These are phyloP conservation scores for Fusarium secorum DNA, from an alignment of 2,329 filamentous ascomycete species.

Conservation along the genomic window DNA sequence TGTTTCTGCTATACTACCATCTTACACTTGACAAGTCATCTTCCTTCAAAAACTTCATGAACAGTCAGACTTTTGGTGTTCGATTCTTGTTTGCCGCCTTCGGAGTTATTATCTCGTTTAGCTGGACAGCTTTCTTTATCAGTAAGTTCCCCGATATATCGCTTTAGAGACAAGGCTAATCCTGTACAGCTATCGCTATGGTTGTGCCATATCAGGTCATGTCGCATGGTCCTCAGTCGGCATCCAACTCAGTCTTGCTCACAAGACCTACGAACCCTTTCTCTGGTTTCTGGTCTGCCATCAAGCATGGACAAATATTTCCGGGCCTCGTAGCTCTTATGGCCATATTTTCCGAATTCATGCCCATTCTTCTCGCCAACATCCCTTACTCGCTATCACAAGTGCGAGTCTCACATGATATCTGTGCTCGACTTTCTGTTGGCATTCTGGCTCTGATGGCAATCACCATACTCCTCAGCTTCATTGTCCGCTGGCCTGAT, in stretches of 20 bases:
- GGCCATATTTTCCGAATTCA: conserved; percentile 57
- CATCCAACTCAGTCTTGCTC: conserved; percentile 51
- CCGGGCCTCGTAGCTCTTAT: conserved; percentile 52
- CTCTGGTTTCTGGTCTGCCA: conserved; percentile 49
- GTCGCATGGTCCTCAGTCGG: conserved; percentile 43
- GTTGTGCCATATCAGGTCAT: conserved; percentile 56
- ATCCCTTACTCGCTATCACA: conserved; percentile 56
- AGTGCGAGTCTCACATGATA: conserved; percentile 48
- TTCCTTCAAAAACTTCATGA: conserved; percentile 51
- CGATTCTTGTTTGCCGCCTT: conserved; percentile 54
- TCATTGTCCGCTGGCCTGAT: conserved; percentile 53
- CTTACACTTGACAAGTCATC: conserved; percentile 42
- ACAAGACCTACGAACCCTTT: conserved; percentile 56
- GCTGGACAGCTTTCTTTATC: conserved; percentile 53
- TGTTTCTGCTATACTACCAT: conserved; percentile 52
- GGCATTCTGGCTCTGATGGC: conserved; percentile 54
- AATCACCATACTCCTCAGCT: conserved; percentile 49
- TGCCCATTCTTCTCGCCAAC: conserved; percentile 60
- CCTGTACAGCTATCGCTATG: conserved; percentile 52
- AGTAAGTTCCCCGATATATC: conserved; percentile 14
- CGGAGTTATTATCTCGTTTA: conserved; percentile 53
- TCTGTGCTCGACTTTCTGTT: conserved; percentile 52
- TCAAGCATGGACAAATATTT: conserved; percentile 46
- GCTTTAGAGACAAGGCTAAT: background rate
- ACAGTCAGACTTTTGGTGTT: conserved; percentile 53